Evolutionary conservation across 768 basidiomycete genomes (phyloP).

Genomic region (Boletus tomentosulus): DNA sequence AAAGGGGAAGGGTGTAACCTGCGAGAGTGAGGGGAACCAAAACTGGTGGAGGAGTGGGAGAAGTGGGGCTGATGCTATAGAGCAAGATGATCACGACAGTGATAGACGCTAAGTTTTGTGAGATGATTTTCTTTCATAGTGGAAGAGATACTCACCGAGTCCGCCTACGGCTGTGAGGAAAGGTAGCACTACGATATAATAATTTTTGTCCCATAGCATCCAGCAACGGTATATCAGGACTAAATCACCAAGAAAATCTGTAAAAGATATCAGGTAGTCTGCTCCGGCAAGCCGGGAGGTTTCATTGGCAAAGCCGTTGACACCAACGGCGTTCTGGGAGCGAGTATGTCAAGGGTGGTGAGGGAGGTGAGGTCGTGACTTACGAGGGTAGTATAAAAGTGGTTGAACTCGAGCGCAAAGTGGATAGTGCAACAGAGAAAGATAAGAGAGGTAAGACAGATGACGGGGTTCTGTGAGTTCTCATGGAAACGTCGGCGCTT

Average conservation of each 20-base stretch:
- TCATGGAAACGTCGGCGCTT: constrained; percentile 5
- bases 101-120: constrained; percentile 26
- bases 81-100: constrained; percentile 28
- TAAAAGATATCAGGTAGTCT: constrained; percentile 35
- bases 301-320: constrained; percentile 28
- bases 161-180: constrained; percentile 30
- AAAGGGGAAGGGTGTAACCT: constrained; percentile 36
- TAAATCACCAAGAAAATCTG: constrained; percentile 34
- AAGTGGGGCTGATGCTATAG: constrained; percentile 22
- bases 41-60: constrained; percentile 33
- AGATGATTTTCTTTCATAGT: neutral
- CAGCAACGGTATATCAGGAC: constrained; percentile 41
- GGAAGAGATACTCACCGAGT: constrained; percentile 27
- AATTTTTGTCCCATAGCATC: constrained; percentile 36
- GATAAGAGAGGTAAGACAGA: constrained; percentile 28
- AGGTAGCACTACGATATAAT: constrained; percentile 33
- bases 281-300: constrained; percentile 30
- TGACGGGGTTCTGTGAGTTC: constrained; percentile 21
- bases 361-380: constrained; percentile 1
- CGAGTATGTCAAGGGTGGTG: neutral
- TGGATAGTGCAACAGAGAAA: constrained; percentile 32
- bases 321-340: constrained; percentile 24
- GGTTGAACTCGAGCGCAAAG: constrained; percentile 34
- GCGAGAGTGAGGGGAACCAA: constrained; percentile 36
- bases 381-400: constrained; percentile 33